Base-by-base conservation (phyloP, 441 rosid genomes). In the Arabidopsis hybrid region DNA sequence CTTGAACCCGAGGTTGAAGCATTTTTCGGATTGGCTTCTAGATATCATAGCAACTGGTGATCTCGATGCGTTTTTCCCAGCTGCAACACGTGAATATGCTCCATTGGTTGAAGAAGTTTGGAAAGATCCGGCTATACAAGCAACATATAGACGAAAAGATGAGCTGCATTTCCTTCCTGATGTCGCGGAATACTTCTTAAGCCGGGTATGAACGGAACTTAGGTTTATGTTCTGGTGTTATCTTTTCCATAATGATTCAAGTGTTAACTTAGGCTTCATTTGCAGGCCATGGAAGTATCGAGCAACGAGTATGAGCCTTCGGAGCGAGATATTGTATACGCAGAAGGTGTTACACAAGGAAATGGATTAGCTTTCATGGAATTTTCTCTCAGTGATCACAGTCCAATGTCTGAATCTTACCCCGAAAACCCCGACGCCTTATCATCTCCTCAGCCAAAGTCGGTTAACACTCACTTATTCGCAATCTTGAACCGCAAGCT, bases 271-370 rank as follows among this genome's bases (percentile, higher is more conserved):
- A 31, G 13, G 46, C 11, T 74, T 74, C 51, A 65, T 77, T 80
- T 83, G 65, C 89, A 96, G 99, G 99, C 98, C 0, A 91, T 96
- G 69, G 99, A 96, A 84, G 87, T 96, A 62, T 96, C 99, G 0
- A 90, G 99, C 88, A 96, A 93, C 52, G 99, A 96, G 69, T 96
- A 91, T 18, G 98, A 93, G 84, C 98, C 99, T 63, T 85, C 97
- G 0, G 97, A 96, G 60, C 83, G 89, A 17, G 99, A 96, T 78
- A 96, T 96, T 12, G 87, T 96, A 52, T 96, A 80, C 42, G 96
- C 97, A n/a, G 99, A 96, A 89, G 99, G 98, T n/a, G 96, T 96
- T 51, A 91, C 97, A 39, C 96, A 87, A 81, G 99, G 98, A 65
- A 96, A 93, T 58, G 97, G 98, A 55, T 82, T 96, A 80, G 99